Conservation (phyloP, 2,329 filamentous ascomycete species). For the Nectriaceae sp. region DNA sequence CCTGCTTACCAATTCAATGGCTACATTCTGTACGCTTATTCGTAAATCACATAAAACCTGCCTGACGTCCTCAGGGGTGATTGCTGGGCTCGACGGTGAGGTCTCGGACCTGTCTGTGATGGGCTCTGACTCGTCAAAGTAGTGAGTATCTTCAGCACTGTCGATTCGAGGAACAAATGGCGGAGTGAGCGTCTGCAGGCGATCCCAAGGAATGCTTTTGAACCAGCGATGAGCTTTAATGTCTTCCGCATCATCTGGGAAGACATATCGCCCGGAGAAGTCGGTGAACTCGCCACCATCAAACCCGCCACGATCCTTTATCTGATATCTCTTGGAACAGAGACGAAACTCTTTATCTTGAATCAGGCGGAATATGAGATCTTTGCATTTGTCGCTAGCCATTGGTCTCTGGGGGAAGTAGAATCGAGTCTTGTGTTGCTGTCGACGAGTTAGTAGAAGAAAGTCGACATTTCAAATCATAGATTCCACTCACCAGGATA, state of each 20-base stretch:
- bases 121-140: conserved; percentile 82
- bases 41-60: conserved; percentile 40
- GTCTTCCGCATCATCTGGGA: conserved; percentile 80
- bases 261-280: conserved; percentile 64
- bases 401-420: conserved; percentile 67
- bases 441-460: conserved; percentile 9
- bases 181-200: conserved; percentile 68
- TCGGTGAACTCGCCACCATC: conserved; percentile 23
- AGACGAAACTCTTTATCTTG: conserved; percentile 75
- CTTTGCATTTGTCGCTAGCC: conserved; percentile 71
- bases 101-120: conserved; percentile 65
- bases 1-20: conserved; percentile 46
- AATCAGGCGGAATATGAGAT: conserved; percentile 73
- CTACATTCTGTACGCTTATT: conserved; percentile 42
- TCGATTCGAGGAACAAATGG: conserved; percentile 79
- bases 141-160: conserved; percentile 74
- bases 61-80: conserved; percentile 33
- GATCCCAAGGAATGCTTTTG: conserved; percentile 74
- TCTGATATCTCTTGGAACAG: conserved; percentile 72
- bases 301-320: conserved; percentile 55
- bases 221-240: conserved; percentile 93
- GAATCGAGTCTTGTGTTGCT: conserved; percentile 72
- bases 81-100: conserved; percentile 35
- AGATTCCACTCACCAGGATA: conserved; percentile 63
- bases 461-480: not conserved